Base-by-base conservation (phyloP, 1,139 yeast species). In the Sugiyamaella neomexicana region DNA sequence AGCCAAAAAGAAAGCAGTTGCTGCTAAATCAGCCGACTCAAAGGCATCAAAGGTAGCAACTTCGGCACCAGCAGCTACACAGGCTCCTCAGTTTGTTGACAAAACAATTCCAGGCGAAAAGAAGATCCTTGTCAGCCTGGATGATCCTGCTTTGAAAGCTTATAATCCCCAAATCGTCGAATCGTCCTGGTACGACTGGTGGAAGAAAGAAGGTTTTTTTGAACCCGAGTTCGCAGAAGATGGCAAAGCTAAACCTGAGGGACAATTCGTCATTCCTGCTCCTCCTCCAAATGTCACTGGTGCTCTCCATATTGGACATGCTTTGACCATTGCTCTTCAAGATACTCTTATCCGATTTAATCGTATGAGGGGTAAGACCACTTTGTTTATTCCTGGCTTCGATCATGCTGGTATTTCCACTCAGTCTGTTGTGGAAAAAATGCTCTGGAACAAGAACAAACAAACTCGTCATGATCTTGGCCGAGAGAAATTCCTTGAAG, bases 211-310 rank as follows among this genome's bases (percentile, higher is more conserved):
- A 71, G 95, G 95, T 17, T 84, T 81, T 65, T 93, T 93, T 67
- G 85, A 86, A 73, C 99, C 99, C 15, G 89, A 88, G 71, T 83
- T 86, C 63, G 80, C 85, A 47, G 80, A 75, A 55, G 83, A 84
- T 63, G 98, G 97, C 48, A 75, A 85, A 53, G 68, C 82, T 62
- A 86, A 86, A 70, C 86, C 93, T 42, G 91, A 84, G 69, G 98
- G 98, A 62, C 71, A 78, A 25, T 93, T 93, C 73, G 80, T 88
- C 60, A 89, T 93, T 65, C 98, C 99, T 41, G 95, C 97, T 23
- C 99, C 99, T 47, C 99, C 99, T 60, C 99, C 99, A 68, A 93
- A 93, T 70, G 96, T 95, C 62, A 93, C 99, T 46, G 99, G 99
- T 76, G 97, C 98, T 52, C 80, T 93, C 65, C 99, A 93, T 73